Percentiles rank a stretch among this genome's conserved stretches.
Evolutionary conservation across 2,329 filamentous ascomycete species (phyloP).

Genomic region (Alternaria sp.): DNA sequence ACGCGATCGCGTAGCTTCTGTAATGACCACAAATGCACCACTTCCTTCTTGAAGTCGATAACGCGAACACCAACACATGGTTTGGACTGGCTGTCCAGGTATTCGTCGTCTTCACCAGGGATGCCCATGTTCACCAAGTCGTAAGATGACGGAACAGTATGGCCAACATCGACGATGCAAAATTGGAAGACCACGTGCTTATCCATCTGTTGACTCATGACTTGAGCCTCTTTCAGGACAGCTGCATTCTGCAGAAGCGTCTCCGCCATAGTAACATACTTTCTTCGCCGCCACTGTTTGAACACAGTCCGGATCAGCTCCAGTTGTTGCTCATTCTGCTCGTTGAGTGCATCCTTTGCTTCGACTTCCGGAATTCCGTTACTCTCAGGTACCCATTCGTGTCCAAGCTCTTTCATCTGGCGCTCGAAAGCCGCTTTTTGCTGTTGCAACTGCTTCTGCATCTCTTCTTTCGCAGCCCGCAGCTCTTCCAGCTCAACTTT

Average conservation of each 20-base stretch:
- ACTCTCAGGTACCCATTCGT: conserved; percentile 64
- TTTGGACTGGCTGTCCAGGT: conserved; percentile 81
- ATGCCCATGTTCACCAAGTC: conserved; percentile 95
- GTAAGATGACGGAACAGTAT: conserved; percentile 90
- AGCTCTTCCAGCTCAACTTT: conserved; percentile 84
- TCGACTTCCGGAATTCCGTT: conserved; percentile 34
- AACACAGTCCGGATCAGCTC: conserved; percentile 72
- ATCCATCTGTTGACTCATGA: conserved; percentile 96
- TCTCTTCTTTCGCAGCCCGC: conserved; percentile 80
- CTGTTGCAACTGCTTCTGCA: conserved; percentile 82
- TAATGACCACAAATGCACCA: conserved; percentile 92
- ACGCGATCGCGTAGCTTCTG: conserved; percentile 90
- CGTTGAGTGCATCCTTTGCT: background rate
- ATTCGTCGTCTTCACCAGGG: conserved; percentile 82
- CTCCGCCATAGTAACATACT: conserved; percentile 94
- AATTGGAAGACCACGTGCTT: conserved; percentile 96
- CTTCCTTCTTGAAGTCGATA: conserved; percentile 84
- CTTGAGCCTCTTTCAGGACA: conserved; percentile 90
- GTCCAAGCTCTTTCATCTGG: conserved; percentile 72
- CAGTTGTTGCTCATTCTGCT: conserved; percentile 73
- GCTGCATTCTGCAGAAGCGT: conserved; percentile 87
- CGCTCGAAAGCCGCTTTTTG: conserved; percentile 87
- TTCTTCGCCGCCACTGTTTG: conserved; percentile 80
- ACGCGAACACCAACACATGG: conserved; percentile 91
- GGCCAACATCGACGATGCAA: conserved; percentile 85